Conservation (phyloP, 2,329 filamentous ascomycete species). For the Chaetomium globosum region DNA sequence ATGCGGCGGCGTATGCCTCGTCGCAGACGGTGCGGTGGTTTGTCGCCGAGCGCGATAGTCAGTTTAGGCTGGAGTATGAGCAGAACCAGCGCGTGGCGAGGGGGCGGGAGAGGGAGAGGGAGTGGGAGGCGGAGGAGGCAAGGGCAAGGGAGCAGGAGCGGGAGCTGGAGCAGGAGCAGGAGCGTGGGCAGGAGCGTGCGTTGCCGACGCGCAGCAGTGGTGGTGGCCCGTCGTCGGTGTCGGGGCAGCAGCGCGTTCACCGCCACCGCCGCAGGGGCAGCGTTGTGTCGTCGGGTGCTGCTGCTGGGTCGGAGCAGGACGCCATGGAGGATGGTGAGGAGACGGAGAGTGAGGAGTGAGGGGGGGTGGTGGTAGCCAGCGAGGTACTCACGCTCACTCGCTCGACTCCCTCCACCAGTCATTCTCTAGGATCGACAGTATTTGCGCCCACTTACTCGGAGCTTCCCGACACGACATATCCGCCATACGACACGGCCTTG, state of each 20-base stretch:
- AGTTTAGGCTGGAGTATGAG: slow-evolving; percentile 3
- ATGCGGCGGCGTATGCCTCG: neutral
- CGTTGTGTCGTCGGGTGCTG: neutral
- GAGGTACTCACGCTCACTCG: neutral
- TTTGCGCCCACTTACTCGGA: no score
- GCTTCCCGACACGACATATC: no score
- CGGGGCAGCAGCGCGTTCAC: no score
- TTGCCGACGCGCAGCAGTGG: no score
- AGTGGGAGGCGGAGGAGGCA: neutral
- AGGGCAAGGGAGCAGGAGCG: neutral
- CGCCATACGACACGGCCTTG: neutral
- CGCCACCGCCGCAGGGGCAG: no score
- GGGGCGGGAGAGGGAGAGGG: no score
- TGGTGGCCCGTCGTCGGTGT: no score
- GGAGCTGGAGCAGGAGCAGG: neutral
- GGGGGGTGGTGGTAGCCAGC: neutral
- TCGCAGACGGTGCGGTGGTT: slow-evolving; percentile 28
- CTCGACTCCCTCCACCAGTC: neutral
- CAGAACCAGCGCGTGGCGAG: no score
- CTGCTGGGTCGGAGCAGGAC: neutral
- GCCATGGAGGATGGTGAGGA: neutral
- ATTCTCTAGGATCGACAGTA: no score
- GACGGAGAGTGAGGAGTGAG: neutral
- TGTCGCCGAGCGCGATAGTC: slow-evolving; percentile 13
- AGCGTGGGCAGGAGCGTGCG: neutral